Conservation (phyloP, 305 asterid species). For the Lippia alba region DNA sequence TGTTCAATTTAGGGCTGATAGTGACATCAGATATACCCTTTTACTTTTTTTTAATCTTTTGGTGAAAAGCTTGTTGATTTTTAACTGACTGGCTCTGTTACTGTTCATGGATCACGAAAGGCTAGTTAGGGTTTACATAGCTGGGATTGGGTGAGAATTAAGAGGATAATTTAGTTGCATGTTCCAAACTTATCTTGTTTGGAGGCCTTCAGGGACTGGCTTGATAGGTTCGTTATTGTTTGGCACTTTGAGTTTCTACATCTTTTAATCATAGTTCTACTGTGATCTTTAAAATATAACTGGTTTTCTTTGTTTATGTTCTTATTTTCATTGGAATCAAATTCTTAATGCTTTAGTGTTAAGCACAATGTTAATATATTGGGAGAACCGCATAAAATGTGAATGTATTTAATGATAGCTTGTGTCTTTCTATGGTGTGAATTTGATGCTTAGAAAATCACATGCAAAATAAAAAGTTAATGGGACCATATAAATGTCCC, state of each 20-base stretch:
- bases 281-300: neutral
- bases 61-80: conserved; percentile 37
- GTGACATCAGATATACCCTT: conserved; percentile 34
- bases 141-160: conserved; percentile 17
- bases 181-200: conserved; percentile 12
- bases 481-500: conserved; percentile 1
- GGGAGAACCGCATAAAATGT: neutral
- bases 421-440: conserved; percentile 14
- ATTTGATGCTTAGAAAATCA: conserved; percentile 19
- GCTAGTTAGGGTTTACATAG: conserved; percentile 41
- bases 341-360: conserved; percentile 6
- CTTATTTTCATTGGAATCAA: neutral
- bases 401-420: conserved; percentile 2
- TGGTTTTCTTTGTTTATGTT: conserved; percentile 11
- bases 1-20: conserved; percentile 42
- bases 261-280: conserved; percentile 12
- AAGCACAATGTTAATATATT: neutral
- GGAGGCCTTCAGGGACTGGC: conserved; percentile 11
- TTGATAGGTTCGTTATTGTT: conserved; percentile 23
- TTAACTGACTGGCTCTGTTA: conserved; percentile 35
- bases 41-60: conserved; percentile 10
- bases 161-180: conserved; percentile 18
- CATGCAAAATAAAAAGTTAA: conserved; percentile 15
- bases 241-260: conserved; percentile 10
- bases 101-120: conserved; percentile 38